Conservation (phyloP, 1,284 basidiomycete species). For the Neolentinus lepideus region DNA sequence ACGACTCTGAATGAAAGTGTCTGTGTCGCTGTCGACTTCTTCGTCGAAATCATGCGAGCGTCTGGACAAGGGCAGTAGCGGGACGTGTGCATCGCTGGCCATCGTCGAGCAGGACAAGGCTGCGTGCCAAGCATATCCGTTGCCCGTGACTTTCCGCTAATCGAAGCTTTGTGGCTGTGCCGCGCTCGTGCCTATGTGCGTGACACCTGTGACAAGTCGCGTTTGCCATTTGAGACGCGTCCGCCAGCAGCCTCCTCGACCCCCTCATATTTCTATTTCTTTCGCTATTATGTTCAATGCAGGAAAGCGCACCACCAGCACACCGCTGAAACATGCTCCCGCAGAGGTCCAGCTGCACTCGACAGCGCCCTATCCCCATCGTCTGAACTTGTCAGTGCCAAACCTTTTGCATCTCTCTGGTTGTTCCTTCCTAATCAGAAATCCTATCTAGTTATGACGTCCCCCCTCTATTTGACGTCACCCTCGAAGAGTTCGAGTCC, state of each 20-base stretch:
- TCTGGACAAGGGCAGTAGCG: background rate
- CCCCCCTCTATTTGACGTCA: constrained; percentile 88
- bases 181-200: background rate
- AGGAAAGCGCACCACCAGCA: background rate
- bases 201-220: constrained; percentile 1
- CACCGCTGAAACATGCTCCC: background rate
- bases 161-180: background rate
- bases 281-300: background rate
- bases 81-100: background rate
- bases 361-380: constrained; percentile 47
- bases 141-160: too few species aligned
- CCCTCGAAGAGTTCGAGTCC: constrained; percentile 93
- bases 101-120: background rate
- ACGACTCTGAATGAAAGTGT: background rate
- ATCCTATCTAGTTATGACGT: constrained; percentile 61
- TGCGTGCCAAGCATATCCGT: too few species aligned
- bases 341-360: constrained; percentile 21
- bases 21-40: background rate
- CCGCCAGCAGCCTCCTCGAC: background rate
- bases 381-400: constrained; percentile 73
- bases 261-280: background rate
- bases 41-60: background rate
- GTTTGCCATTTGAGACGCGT: constrained; percentile 1
- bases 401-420: constrained; percentile 1
- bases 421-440: background rate